Evolutionary conservation across 306 rosid genomes (phyloP).

Genomic region (Vicia faba): DNA sequence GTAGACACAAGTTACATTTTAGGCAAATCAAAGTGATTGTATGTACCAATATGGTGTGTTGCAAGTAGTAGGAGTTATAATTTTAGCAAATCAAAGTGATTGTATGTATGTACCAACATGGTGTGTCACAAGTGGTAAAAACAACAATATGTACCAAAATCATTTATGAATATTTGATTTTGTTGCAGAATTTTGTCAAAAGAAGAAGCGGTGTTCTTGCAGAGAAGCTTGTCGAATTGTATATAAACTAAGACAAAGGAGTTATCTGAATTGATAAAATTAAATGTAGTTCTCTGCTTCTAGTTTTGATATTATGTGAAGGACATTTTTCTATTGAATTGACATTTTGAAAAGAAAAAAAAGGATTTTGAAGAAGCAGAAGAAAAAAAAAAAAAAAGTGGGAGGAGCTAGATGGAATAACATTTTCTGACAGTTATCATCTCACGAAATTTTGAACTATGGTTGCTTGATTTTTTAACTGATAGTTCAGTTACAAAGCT

Average conservation of each 20-base stretch:
- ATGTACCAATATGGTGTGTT: no score
- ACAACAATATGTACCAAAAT: no score
- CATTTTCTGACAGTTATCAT: slow-evolving; percentile 13
- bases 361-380: slow-evolving; percentile 19
- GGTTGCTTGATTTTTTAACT: not conserved
- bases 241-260: slow-evolving; percentile 43
- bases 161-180: slow-evolving; percentile 17
- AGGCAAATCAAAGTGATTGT: no score
- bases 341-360: slow-evolving; percentile 2
- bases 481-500: not conserved
- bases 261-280: slow-evolving; percentile 40
- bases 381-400: not conserved
- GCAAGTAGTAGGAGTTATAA: no score
- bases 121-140: no score
- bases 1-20: no score
- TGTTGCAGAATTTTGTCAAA: slow-evolving; percentile 46
- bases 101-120: no score
- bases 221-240: slow-evolving; percentile 41
- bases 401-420: slow-evolving; percentile 14
- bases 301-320: slow-evolving; percentile 30
- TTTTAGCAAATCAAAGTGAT: no score
- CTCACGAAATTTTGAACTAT: slow-evolving; percentile 16
- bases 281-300: slow-evolving; percentile 31
- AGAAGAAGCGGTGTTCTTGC: slow-evolving; percentile 27
- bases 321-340: slow-evolving; percentile 34